Evolutionary conservation across 78 protist species (phyloP), one percentile per base, ranked within the genome.

Genomic region (Protostelium mycophagum): DNA sequence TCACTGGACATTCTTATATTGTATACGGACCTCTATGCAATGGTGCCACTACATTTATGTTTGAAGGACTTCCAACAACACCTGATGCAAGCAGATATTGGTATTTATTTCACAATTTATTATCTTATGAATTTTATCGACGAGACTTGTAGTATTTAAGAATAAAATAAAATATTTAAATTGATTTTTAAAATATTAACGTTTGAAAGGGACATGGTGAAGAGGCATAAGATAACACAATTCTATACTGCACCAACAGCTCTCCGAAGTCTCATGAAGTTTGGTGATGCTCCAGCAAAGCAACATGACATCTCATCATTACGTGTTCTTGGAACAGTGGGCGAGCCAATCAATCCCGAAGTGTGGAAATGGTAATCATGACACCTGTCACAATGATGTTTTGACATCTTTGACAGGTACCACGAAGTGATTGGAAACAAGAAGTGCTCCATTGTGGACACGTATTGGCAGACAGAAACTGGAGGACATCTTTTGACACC

Each of bases 201-300:
- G 28, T 86, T 28, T 86, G 28, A 28, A 86, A 36, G 88, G 73
- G 93, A 93, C 34, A 96, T 97, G 89, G 83, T 96, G 34, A 96
- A 97, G 39, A 31, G 94, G 87, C 96, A 92, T 94, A 85, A 94
- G 63, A 93, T 99, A 85, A 96, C 95, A 28, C 91, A 90, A 86
- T 97, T 99, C 89, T 98, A 98, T 98, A 99, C 99, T 34, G 98
- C 99, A 28, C 99, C 99, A 37, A 98, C 99, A 1, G 99, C 99
- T 28, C 97, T 99, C 86, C 97, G 99, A 73, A 93, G 97, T 0
- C 90, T 98, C 23, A 96, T 96, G 99, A 89, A 92, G 88, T 93
- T 34, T 51, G 97, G 98, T 10, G 91, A 88, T 31, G 93, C 73
- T 34, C 91, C 88, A 35, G 95, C 91, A 0, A 94, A 95, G 92